phyloP scores from a whole-genome alignment of 306 rosid species.

The Carpinus fangiana region DNA sequence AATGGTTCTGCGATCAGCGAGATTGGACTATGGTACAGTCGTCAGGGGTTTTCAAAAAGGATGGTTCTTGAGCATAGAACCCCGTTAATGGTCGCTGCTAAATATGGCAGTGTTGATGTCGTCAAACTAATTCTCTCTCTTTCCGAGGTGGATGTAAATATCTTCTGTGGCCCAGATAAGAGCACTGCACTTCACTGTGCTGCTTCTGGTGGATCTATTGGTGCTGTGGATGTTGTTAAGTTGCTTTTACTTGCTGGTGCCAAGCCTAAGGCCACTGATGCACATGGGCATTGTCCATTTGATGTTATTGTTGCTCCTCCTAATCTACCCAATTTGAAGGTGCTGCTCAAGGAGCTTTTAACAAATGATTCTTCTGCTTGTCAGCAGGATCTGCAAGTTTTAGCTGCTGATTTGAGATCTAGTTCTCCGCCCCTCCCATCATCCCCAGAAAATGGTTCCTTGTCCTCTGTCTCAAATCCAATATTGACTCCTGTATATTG shows the following conservation, averaged over 20 bases:
- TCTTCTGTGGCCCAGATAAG: constrained; percentile 55
- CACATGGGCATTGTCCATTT: constrained; percentile 58
- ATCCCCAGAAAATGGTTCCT: constrained; percentile 51
- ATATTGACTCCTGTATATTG: constrained; percentile 48
- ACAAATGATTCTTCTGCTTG: constrained; percentile 32
- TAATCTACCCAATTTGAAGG: constrained; percentile 41
- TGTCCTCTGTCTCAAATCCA: constrained; percentile 52
- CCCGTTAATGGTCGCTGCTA: constrained; percentile 89
- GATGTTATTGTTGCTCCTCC: constrained; percentile 72
- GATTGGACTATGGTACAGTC: constrained; percentile 75
- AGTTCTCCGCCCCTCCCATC: constrained; percentile 44
- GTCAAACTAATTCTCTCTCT: constrained; percentile 58
- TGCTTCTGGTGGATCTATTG: constrained; percentile 73
- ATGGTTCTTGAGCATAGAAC: constrained; percentile 72
- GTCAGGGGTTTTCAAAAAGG: constrained; percentile 61
- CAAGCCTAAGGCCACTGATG: constrained; percentile 50
- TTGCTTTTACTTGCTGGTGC: constrained; percentile 77
- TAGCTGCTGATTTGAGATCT: constrained; percentile 12
- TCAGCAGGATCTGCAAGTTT: constrained; percentile 44
- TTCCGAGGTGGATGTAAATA: constrained; percentile 58
- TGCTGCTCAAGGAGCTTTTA: constrained; percentile 56
- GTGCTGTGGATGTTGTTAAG: constrained; percentile 57
- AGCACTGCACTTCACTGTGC: constrained; percentile 96
- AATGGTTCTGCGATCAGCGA: constrained; percentile 49
- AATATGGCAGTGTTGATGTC: constrained; percentile 75